phyloP scores from a whole-genome alignment of 768 basidiomycete genomes.

The Termitomyces sp. region DNA sequence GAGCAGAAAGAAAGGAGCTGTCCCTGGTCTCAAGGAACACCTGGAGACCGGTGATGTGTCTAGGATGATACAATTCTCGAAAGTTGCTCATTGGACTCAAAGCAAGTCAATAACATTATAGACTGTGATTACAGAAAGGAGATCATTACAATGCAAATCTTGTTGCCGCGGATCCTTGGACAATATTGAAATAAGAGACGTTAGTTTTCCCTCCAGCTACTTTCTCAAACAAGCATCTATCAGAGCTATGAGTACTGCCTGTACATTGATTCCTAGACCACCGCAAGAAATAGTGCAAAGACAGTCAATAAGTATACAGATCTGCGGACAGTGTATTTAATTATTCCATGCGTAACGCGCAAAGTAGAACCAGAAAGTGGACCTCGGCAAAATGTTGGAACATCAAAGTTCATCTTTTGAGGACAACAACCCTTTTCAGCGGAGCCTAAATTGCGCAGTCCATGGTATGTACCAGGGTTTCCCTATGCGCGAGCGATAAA shows the following conservation, averaged over 20 bases:
- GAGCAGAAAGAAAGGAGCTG: no score
- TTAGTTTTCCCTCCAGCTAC: background rate
- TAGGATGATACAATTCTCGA: no score
- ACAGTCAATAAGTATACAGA: background rate
- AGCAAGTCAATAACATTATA: background rate
- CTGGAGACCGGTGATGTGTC: no score
- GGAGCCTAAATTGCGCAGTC: background rate
- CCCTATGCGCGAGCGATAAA: background rate
- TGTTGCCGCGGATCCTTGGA: background rate
- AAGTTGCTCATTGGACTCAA: no score
- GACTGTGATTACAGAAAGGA: background rate
- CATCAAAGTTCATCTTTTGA: background rate
- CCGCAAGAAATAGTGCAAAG: background rate
- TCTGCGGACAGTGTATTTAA: background rate
- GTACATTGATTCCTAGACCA: background rate
- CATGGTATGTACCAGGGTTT: background rate
- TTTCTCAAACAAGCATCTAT: background rate
- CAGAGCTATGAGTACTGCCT: no score
- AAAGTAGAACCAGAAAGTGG: background rate
- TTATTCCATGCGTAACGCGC: background rate
- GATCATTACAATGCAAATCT: background rate
- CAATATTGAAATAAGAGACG: no score
- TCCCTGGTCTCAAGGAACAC: no score
- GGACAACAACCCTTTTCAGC: background rate
- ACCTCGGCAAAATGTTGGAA: no score